Evolutionary conservation across 352 stramenopile species (phyloP).

Genomic region (Pythium brachiatum): DNA sequence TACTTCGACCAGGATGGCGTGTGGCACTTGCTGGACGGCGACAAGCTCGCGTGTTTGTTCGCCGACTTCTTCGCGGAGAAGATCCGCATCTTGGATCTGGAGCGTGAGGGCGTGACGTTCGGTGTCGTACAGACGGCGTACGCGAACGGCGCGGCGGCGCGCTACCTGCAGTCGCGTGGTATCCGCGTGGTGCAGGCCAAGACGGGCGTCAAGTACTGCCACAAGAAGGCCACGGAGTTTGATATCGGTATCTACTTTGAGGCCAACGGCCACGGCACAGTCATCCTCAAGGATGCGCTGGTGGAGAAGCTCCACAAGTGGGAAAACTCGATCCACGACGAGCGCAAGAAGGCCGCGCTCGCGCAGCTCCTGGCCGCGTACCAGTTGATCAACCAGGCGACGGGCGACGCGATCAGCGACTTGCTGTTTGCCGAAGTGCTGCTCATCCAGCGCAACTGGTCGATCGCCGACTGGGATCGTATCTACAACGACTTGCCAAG

Average conservation of each 20-base stretch:
- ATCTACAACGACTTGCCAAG: slow-evolving; percentile 96
- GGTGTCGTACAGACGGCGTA: slow-evolving; percentile 99
- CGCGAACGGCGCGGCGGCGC: slow-evolving; percentile 95
- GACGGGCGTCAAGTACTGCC: slow-evolving; percentile 98
- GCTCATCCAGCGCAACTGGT: slow-evolving; percentile 89
- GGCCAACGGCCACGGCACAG: slow-evolving; percentile 98
- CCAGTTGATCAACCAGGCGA: slow-evolving; percentile 95
- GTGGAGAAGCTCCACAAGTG: slow-evolving; percentile 82
- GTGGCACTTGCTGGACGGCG: slow-evolving; percentile 94
- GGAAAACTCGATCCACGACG: slow-evolving; percentile 69
- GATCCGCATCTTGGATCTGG: slow-evolving; percentile 68
- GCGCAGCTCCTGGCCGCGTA: slow-evolving; percentile 84
- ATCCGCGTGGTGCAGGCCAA: slow-evolving; percentile 90
- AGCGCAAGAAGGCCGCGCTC: slow-evolving; percentile 80
- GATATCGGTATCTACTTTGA: slow-evolving; percentile 99
- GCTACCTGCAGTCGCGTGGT: slow-evolving; percentile 78
- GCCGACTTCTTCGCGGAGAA: slow-evolving; percentile 93
- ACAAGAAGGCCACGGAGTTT: slow-evolving; percentile 93
- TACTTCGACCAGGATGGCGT: slow-evolving; percentile 76
- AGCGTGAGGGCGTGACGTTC: slow-evolving; percentile 84
- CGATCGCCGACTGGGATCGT: slow-evolving; percentile 89
- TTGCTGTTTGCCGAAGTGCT: slow-evolving; percentile 95
- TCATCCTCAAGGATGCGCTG: slow-evolving; percentile 93
- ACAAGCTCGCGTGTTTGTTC: slow-evolving; percentile 98
- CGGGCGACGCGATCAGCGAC: slow-evolving; percentile 97